A percentile compares a stretch with the other conserved stretches of the same genome.
phyloP scores from a whole-genome alignment of 768 basidiomycete species.

The Serpula lacrymans region DNA sequence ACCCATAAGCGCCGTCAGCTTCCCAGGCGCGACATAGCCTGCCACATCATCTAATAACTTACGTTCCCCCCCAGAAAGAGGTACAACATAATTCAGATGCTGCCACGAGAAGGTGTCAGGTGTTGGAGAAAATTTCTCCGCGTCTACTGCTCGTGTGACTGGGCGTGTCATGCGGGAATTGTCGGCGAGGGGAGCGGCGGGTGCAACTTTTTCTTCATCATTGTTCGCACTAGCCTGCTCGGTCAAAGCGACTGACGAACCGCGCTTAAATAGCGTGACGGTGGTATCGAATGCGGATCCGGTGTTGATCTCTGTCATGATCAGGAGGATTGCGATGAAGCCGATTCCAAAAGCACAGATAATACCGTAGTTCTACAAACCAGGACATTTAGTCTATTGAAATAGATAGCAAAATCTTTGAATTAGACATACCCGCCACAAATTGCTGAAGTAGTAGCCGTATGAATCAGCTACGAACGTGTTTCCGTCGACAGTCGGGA shows the following conservation, averaged over 20 bases:
- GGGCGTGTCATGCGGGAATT: conserved; percentile 23
- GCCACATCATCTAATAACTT: conserved; percentile 68
- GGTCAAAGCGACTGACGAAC: conserved; percentile 31
- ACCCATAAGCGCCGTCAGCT: conserved; percentile 75
- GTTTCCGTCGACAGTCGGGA: conserved; percentile 58
- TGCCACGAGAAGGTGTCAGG: conserved; percentile 80
- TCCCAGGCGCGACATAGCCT: conserved; percentile 81
- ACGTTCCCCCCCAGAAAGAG: conserved; percentile 42
- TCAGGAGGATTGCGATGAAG: conserved; percentile 54
- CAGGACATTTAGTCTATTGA: background rate
- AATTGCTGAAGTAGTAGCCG: conserved; percentile 39
- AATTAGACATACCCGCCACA: conserved; percentile 42
- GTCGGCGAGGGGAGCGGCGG: conserved; percentile 28
- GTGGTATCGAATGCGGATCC: conserved; percentile 30
- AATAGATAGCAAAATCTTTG: background rate
- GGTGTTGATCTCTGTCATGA: conserved; percentile 57
- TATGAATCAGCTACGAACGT: conserved; percentile 46
- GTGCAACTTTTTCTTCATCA: conserved; percentile 27
- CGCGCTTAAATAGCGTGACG: conserved; percentile 66
- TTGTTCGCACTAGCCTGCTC: conserved; percentile 18
- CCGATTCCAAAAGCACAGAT: conserved; percentile 57
- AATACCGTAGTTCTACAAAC: conserved; percentile 63
- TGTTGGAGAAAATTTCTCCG: conserved; percentile 41
- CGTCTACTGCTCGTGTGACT: too few species aligned
- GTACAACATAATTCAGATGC: conserved; percentile 63